Evolutionary conservation across 345 rosid genomes (phyloP).

Genomic region (Populus ilicifolia): DNA sequence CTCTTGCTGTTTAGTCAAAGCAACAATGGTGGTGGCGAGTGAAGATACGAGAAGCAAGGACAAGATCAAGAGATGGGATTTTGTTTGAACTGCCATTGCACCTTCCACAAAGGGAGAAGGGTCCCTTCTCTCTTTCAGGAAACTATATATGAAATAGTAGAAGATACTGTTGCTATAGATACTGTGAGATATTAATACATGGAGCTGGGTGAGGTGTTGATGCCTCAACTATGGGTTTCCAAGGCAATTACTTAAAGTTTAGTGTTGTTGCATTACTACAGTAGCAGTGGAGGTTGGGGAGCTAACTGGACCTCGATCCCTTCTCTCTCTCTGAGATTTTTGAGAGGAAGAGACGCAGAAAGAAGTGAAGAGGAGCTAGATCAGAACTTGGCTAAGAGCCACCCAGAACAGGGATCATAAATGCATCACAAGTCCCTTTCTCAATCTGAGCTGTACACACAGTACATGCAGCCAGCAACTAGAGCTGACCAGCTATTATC

Average conservation of each 20-base stretch:
- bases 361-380: not conserved
- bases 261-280: not conserved
- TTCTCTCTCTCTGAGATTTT: slow-evolving; percentile 2
- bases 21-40: not conserved
- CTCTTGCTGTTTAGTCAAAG: slow-evolving; percentile 41
- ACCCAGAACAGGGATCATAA: not conserved
- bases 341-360: not conserved
- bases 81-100: not conserved
- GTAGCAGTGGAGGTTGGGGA: not conserved
- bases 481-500: not conserved
- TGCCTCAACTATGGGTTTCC: not conserved
- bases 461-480: not conserved
- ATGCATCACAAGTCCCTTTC: slow-evolving; percentile 6
- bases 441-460: slow-evolving; percentile 10
- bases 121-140: not conserved
- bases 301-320: not conserved
- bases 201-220: not conserved
- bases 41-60: not conserved
- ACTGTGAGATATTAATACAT: not conserved
- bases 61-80: slow-evolving; percentile 4
- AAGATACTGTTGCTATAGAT: not conserved
- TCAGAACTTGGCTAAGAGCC: not conserved
- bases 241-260: not conserved
- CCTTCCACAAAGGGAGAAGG: not conserved
- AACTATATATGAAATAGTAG: not conserved